Evolutionary conservation across 257 asterid species (phyloP).

Genomic region (Gentiana dahurica): DNA sequence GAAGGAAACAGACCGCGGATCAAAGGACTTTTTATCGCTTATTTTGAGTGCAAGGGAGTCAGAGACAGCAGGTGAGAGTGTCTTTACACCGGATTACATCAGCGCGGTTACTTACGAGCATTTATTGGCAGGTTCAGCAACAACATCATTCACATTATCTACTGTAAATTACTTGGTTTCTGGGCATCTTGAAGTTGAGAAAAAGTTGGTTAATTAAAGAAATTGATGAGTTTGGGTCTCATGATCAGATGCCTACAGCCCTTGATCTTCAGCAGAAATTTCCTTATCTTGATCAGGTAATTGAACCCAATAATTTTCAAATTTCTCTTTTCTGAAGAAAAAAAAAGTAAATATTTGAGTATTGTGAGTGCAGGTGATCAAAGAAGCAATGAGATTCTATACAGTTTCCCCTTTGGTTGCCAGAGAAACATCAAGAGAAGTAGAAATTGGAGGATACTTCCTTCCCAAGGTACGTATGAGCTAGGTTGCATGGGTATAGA

Average conservation of each 20-base stretch:
- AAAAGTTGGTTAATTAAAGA: conserved; percentile 42
- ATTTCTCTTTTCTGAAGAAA: no score
- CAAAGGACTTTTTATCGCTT: conserved; percentile 68
- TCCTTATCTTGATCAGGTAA: conserved; percentile 69
- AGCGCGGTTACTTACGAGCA: conserved; percentile 95
- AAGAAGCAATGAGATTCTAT: conserved; percentile 92
- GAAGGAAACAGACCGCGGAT: conserved; percentile 29
- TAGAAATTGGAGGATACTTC: conserved; percentile 72
- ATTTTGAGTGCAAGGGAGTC: conserved; percentile 60
- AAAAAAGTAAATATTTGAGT: neutral
- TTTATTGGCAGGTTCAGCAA: conserved; percentile 85
- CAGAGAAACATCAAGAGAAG: conserved; percentile 70
- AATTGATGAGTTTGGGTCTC: conserved; percentile 62
- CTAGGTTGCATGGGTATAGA: no score
- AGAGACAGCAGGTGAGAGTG: conserved; percentile 33
- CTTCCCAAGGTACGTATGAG: conserved; percentile 61
- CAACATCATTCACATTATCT: conserved; percentile 84
- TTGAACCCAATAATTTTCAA: neutral
- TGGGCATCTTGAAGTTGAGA: conserved; percentile 59
- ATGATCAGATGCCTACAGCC: conserved; percentile 50
- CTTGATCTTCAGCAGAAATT: conserved; percentile 70
- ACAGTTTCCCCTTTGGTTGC: conserved; percentile 87
- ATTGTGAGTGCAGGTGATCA: conserved; percentile 51
- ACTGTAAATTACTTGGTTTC: conserved; percentile 59
- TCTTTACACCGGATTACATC: conserved; percentile 63